Evolutionary conservation across 768 basidiomycete genomes (phyloP), one percentile per base, ranked within the genome.

Genomic region (Rhodocollybia butyracea): DNA sequence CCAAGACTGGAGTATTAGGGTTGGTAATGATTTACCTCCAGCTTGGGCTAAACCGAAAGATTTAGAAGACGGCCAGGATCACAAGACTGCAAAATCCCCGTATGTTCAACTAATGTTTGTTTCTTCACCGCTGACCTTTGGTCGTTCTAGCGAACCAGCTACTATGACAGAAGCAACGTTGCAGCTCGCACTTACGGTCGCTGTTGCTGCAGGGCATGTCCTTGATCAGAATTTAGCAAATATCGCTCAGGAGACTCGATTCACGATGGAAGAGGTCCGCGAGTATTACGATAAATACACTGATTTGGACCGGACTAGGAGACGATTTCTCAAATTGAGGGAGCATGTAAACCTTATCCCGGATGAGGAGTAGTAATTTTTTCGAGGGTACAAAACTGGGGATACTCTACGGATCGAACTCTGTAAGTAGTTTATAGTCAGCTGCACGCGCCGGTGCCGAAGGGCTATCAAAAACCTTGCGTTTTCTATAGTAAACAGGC

Each of bases 391-490:
- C 22, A 26, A 12, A 24, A 22, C 41, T 34, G 17, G 26, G 50
- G 8, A 21, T 43, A 45, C 38, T 56, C 55, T 68, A 69, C 38
- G 76, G 61, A 59, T 89, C 87, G 41, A 83, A 78, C 52, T 91
- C 90, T 5, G 80, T 79, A 43, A 89, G 69, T 22, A 84, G 69
- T 58, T 85, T 85, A 64, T 86, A 80, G 60, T 88, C 83, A 27
- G 83, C 85, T 24, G 78, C 84, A 59, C 91, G 78, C n/a, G 70
- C 73, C 3, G 91, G 91, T 8, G 91, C 91, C 21, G 89, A 83
- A 24, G 91, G 91, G 59, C 88, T 90, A 51, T 87, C 84, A 61
- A 85, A 88, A 2, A 84, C 83, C 64, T 89, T 91, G 39, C 85
- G 81, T 60, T 85, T 85, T 68, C 91, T 94, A 59, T 40, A 60